Percentiles rank a stretch among this genome's conserved stretches.
Conservation (phyloP, 768 basidiomycete genomes). For the Russula sp. region DNA sequence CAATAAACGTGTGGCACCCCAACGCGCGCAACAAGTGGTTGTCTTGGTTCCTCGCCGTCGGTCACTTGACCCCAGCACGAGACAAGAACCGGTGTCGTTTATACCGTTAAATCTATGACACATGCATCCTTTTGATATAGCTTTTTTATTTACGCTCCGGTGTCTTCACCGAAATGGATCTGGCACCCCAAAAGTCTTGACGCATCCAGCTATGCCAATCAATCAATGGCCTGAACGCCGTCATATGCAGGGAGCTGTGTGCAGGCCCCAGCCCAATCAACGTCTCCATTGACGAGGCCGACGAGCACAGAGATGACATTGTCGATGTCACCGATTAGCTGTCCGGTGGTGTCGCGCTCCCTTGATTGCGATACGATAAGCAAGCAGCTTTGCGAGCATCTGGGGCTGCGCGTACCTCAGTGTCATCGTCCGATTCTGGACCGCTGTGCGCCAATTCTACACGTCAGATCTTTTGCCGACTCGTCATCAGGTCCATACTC, state of each 20-base stretch:
- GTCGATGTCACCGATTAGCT: constrained; percentile 86
- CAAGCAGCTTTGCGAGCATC: not conserved
- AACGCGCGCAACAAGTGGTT: not conserved
- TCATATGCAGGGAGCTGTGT: constrained; percentile 69
- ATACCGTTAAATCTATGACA: constrained; percentile 6
- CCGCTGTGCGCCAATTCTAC: constrained; percentile 43
- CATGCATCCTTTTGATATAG: constrained; percentile 1
- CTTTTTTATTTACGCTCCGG: not conserved
- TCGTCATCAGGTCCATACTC: constrained; percentile 29
- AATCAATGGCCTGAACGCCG: constrained; percentile 81
- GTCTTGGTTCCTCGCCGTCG: not conserved
- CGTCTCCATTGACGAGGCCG: constrained; percentile 66
- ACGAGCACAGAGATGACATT: constrained; percentile 78
- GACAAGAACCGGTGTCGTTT: not conserved
- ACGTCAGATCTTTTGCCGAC: constrained; percentile 14
- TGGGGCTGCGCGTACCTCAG: constrained; percentile 55
- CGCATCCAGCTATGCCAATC: not conserved
- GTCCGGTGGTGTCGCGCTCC: constrained; percentile 92
- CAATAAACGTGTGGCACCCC: not conserved
- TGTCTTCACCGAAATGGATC: constrained; percentile 1
- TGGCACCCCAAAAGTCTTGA: constrained; percentile 18
- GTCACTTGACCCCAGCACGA: constrained; percentile 17
- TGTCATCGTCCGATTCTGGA: constrained; percentile 91
- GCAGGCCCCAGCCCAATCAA: constrained; percentile 77
- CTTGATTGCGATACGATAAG: constrained; percentile 35